Base-by-base conservation (phyloP, 345 rosid genomes). In the Alliaria petiolata region DNA sequence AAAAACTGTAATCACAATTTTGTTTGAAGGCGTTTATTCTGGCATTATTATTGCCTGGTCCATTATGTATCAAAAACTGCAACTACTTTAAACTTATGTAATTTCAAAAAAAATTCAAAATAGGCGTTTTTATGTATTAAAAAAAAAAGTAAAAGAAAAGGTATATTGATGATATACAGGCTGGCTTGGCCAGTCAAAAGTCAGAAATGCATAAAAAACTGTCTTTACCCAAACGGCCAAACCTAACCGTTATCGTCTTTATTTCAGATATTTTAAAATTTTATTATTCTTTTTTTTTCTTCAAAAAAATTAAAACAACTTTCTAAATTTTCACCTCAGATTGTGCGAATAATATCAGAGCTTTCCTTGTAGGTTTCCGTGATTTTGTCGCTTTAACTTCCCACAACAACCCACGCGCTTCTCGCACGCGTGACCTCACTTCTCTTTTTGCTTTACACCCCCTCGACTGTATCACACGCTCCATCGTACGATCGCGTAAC, bases 141-240 rank as follows among this genome's bases (percentile, higher is more conserved):
- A 62, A 53, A 65, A 33, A n/a, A 59, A 56, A 28, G 15, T 28
- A 19, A 63, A 42, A 58, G 69, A 47, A 71, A 71, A 62, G 20
- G 55, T 53, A 22, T 31, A 62, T 62, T 84, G 91, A 40, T 4
- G n/a, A 7, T 71, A 7, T 71, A 85, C 95, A 89, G 91, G 80
- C 88, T 89, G 88, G 91, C 82, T 25, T 65, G 57, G 55, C 53
- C 79, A 52, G 88, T 86, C 87, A 86, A 86, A 84, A 76, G 67
- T 70, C 66, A 65, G 56, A 65, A 72, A 65, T 42, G 78, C 78
- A 47, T 47, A 60, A 52, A 33, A 75, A 68, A 69, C 74, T 68
- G 79, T 75, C 79, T 52, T 75, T 61, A 57, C 78, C 67, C 60
- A 74, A 74, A 74, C 78, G 69, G 79, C 74, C 74, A 75, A 69